Evolutionary conservation across 352 stramenopile genomes (phyloP), one percentile per base, ranked within the genome.

Genomic region (Phytophthora vignae): DNA sequence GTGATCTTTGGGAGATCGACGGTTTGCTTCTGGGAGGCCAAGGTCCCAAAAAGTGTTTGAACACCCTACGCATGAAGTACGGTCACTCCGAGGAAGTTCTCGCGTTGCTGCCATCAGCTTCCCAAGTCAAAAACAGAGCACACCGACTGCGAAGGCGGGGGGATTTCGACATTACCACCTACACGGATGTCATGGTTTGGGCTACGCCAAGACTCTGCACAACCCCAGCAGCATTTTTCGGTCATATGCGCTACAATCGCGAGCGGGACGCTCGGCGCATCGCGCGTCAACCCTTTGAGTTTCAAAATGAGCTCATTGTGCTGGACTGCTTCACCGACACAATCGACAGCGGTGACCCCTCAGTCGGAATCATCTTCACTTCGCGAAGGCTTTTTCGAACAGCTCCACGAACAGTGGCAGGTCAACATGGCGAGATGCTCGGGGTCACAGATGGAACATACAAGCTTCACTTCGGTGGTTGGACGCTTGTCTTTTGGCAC

Each of bases 271-370:
- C 36, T 14, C 12, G 21, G 17, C 12, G 56, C 40, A 63, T 63
- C n/a, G 19, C 36, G 44, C 22, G 29, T 1, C 56, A 63, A 14
- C 25, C 40, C 7, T 55, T 46, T 48, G 40, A 15, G 31, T 58
- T 53, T 19, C 59, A 66, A 22, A 57, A 66, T 14, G 59, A 66
- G 31, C 10, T 66, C 9, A 29, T 59, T 2, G 59, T 58, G 10
- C n/a, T 66, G 6, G 31, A 31, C 25, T 66, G 48, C 10, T 65
- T 65, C 17, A 52, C 31, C 4, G 48, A 66, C 15, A 58, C 17
- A 33, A 8, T 57, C 12, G 31, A 59, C 11, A 66, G 21, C 42
- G 46, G 59, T 4, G 29, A 66, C 10, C 0, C 15, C 15, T 66
- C 59, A 2, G 22, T 66, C 3, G 59, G 59, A 2, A 52, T 52